Conservation (phyloP, 2,329 filamentous ascomycete species). For the Chaetoscypha palmicola region DNA sequence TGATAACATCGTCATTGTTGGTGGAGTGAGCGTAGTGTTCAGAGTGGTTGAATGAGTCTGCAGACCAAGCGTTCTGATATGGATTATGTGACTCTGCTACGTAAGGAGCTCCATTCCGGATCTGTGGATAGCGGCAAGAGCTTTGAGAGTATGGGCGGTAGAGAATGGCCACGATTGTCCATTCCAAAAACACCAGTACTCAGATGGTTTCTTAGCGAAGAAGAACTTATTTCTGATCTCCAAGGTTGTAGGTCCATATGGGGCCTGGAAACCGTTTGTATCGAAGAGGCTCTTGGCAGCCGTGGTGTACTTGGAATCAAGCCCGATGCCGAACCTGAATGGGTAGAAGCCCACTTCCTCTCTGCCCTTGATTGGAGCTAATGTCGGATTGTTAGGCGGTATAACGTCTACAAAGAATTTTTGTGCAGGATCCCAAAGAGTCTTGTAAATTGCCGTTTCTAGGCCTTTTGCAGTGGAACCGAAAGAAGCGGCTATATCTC, state of each 20-base stretch:
- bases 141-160: slow-evolving; percentile 36
- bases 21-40: slow-evolving; percentile 41
- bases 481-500: slow-evolving; percentile 29
- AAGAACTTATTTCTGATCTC: slow-evolving; percentile 37
- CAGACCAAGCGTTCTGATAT: slow-evolving; percentile 32
- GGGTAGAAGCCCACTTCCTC: slow-evolving; percentile 38
- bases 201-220: slow-evolving; percentile 29
- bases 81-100: slow-evolving; percentile 40
- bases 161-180: slow-evolving; percentile 41
- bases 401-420: slow-evolving; percentile 36
- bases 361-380: slow-evolving; percentile 29
- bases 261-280: slow-evolving; percentile 32
- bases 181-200: slow-evolving; percentile 36
- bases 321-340: slow-evolving; percentile 36
- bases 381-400: slow-evolving; percentile 32
- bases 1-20: slow-evolving; percentile 39
- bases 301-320: slow-evolving; percentile 29
- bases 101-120: slow-evolving; percentile 35
- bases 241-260: slow-evolving; percentile 37
- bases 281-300: slow-evolving; percentile 33
- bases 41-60: slow-evolving; percentile 34
- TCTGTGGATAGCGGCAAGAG: slow-evolving; percentile 34
- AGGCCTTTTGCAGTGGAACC: slow-evolving; percentile 31
- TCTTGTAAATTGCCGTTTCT: slow-evolving; percentile 31
- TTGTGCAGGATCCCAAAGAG: slow-evolving; percentile 34